A percentile compares a stretch with the other conserved stretches of the same genome.
phyloP scores from a whole-genome alignment of 176 grass and related monocot species.

The Oryza meyeriana region DNA sequence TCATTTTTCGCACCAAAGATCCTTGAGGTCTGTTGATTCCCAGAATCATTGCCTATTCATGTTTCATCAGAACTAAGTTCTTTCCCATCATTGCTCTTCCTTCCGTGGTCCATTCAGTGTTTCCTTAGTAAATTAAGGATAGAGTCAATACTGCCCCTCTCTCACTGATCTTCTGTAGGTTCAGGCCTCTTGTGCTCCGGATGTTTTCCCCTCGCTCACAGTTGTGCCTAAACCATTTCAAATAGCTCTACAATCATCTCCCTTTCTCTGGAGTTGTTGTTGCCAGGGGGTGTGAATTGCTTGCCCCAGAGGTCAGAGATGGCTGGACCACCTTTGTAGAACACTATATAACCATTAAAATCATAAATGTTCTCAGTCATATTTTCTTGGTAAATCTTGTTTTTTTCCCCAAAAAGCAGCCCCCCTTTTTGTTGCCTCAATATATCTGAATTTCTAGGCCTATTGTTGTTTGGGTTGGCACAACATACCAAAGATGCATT shows the following conservation, averaged over 20 bases:
- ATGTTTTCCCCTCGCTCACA: slow-evolving; percentile 38
- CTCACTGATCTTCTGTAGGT: slow-evolving; percentile 52
- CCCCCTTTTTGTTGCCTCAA: slow-evolving; percentile 22
- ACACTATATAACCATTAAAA: slow-evolving; percentile 51
- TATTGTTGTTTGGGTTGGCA: slow-evolving; percentile 54
- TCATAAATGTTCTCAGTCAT: slow-evolving; percentile 59
- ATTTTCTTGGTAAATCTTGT: slow-evolving; percentile 58
- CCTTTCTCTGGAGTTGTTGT: slow-evolving; percentile 53
- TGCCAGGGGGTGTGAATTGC: slow-evolving; percentile 38
- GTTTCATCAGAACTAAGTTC: slow-evolving; percentile 42
- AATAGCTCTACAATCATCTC: slow-evolving; percentile 77
- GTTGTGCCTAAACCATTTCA: slow-evolving; percentile 71
- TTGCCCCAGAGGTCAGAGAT: slow-evolving; percentile 33
- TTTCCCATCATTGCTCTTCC: slow-evolving; percentile 35
- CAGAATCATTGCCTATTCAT: slow-evolving; percentile 44
- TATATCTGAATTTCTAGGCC: slow-evolving; percentile 27
- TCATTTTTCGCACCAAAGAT: slow-evolving; percentile 32
- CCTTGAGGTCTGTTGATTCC: slow-evolving; percentile 41
- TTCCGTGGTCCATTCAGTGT: slow-evolving; percentile 55
- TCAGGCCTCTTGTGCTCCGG: slow-evolving; percentile 69
- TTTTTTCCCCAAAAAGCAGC: slow-evolving; percentile 28
- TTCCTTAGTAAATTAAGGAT: slow-evolving; percentile 69
- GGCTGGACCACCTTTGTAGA: slow-evolving; percentile 65
- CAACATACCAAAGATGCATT: slow-evolving; percentile 40
- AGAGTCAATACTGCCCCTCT: slow-evolving; percentile 58